A percentile compares a stretch with the other conserved stretches of the same genome.
phyloP scores from a whole-genome alignment of 2,329 filamentous ascomycete species.

The Nothopassalora personata region DNA sequence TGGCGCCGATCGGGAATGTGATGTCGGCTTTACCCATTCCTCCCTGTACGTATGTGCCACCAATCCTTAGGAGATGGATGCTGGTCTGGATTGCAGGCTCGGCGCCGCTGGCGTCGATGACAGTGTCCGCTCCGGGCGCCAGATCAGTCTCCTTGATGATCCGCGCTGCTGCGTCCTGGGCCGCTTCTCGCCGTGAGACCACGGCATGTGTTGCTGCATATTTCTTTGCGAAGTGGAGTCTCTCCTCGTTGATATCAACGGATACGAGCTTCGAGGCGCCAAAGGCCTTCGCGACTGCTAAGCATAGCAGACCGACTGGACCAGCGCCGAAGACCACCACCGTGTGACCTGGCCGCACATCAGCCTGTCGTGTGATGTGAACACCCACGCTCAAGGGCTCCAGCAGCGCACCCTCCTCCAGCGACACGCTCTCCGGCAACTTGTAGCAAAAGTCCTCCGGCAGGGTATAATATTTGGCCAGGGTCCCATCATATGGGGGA shows the following conservation, averaged over 20 bases:
- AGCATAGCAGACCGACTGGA: constrained; percentile 75
- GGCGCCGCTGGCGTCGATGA: constrained; percentile 46
- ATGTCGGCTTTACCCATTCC: constrained; percentile 89
- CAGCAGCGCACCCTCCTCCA: constrained; percentile 84
- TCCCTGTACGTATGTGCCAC: constrained; percentile 62
- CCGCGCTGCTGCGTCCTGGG: constrained; percentile 40
- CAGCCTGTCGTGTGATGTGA: constrained; percentile 44
- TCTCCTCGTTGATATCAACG: constrained; percentile 76
- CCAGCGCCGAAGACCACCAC: constrained; percentile 48
- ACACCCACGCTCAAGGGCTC: constrained; percentile 55
- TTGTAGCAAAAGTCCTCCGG: constrained; percentile 92
- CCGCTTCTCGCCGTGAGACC: constrained; percentile 52
- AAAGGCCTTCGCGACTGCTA: constrained; percentile 75
- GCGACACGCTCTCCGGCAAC: constrained; percentile 67
- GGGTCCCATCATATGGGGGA: constrained; percentile 84
- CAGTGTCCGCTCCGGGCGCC: constrained; percentile 45
- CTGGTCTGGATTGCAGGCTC: constrained; percentile 47
- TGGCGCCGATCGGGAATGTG: constrained; percentile 82
- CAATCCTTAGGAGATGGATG: constrained; percentile 45
- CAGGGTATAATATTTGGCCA: constrained; percentile 77
- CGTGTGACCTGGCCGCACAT: constrained; percentile 39
- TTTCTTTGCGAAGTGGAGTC: constrained; percentile 70
- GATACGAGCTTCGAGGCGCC: constrained; percentile 81
- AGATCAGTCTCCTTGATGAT: constrained; percentile 39
- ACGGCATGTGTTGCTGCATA: constrained; percentile 71